These are phyloP conservation scores for Eurotiales sp. DNA, from an alignment of 2,329 filamentous ascomycete genomes.

Conservation along the genomic window DNA sequence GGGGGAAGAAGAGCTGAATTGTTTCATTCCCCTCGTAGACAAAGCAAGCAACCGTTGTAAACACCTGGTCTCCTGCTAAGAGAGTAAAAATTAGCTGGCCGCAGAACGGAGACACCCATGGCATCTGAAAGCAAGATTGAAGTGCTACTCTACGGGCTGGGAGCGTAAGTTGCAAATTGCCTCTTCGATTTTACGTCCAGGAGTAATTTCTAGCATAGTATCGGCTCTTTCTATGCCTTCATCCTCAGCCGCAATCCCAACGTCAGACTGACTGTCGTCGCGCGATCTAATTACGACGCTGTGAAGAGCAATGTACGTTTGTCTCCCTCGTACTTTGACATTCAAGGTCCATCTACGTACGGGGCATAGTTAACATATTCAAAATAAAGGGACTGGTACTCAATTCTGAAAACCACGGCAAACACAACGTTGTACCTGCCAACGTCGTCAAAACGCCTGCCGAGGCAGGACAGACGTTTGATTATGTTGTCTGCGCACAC, in stretches of 20 bases:
- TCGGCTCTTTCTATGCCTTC: constrained; percentile 58
- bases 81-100: too few species aligned
- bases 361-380: too few species aligned
- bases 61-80: too few species aligned
- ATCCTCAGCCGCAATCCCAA: constrained; percentile 43
- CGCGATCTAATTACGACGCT: constrained; percentile 45
- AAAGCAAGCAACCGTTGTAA: too few species aligned
- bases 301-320: constrained; percentile 35
- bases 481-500: constrained; percentile 38
- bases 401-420: constrained; percentile 40
- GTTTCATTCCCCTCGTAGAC: too few species aligned
- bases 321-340: background rate
- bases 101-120: constrained; percentile 1
- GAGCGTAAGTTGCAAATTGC: constrained; percentile 55
- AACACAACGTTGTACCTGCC: constrained; percentile 28
- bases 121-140: constrained; percentile 27
- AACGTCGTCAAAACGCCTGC: constrained; percentile 38
- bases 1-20: too few species aligned
- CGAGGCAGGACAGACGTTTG: constrained; percentile 28
- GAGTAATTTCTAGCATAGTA: too few species aligned
- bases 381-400: constrained; percentile 40
- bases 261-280: constrained; percentile 42
- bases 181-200: too few species aligned
- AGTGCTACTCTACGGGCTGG: constrained; percentile 52
- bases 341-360: too few species aligned